Conservation (phyloP, 2,329 filamentous ascomycete genomes). For the Parastagonospora avenae region DNA sequence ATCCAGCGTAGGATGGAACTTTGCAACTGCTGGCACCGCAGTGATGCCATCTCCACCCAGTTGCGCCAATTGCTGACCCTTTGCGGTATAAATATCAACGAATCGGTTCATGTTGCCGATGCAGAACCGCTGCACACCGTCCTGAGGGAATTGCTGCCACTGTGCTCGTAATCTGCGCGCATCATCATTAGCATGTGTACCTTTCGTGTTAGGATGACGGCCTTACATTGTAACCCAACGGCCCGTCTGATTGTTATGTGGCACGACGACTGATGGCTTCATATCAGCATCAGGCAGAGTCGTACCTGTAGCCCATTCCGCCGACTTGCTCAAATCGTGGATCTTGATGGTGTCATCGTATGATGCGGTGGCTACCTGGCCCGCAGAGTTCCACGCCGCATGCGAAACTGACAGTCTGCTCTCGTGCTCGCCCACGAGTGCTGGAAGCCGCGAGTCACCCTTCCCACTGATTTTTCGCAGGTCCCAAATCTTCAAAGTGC, state of each 20-base stretch:
- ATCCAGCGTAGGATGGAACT: constrained; percentile 84
- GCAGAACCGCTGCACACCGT: constrained; percentile 83
- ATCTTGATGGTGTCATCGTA: constrained; percentile 97
- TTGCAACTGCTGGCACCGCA: constrained; percentile 89
- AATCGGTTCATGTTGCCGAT: constrained; percentile 99
- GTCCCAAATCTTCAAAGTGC: constrained; percentile 92
- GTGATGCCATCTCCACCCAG: constrained; percentile 88
- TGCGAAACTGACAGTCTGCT: constrained; percentile 88
- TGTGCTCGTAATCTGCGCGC: constrained; percentile 71
- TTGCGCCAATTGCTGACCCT: constrained; percentile 87
- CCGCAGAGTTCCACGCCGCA: constrained; percentile 84
- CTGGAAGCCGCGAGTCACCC: constrained; percentile 65
- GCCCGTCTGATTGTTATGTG: constrained; percentile 95
- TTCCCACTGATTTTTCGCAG: constrained; percentile 75
- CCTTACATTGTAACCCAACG: constrained; percentile 83
- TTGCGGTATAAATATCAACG: constrained; percentile 83
- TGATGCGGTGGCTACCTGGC: constrained; percentile 86
- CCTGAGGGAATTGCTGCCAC: constrained; percentile 81
- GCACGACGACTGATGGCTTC: constrained; percentile 70
- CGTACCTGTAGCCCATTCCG: constrained; percentile 59
- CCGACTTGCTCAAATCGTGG: constrained; percentile 69
- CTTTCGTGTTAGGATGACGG: neutral
- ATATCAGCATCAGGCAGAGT: constrained; percentile 67
- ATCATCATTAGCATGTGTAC: constrained; percentile 15
- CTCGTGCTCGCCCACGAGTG: constrained; percentile 78